Base-by-base conservation (phyloP, 208 protist species). In the Herpetomonas muscarum region DNA sequence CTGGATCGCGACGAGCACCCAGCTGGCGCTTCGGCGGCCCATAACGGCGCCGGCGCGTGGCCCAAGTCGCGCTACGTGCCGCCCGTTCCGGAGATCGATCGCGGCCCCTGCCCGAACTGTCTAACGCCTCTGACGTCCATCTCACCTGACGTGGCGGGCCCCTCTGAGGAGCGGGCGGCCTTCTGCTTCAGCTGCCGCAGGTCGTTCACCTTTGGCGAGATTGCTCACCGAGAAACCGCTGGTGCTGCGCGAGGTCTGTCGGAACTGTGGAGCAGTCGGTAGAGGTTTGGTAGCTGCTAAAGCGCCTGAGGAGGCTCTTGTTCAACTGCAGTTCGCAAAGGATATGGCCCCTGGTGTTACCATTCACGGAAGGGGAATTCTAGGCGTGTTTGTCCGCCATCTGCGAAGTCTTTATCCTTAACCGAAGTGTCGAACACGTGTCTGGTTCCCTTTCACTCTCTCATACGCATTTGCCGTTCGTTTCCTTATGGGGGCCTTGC, bases 121-220 rank as follows among this genome's bases (percentile, higher is more conserved):
- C 55, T 70, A 19, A 74, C 61, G 10, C 58, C 61, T 1, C 66
- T 87, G n/a, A 79, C 74, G 6, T 66, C 75, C 0, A 81, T 67
- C 49, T 74, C 53, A 39, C 28, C 30, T 3, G 46, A 64, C 1
- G 31, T 37, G 37, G 49, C 46, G 1, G 77, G 73, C 1, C 29
- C 65, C 3, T 47, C 56, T 3, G 56, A 61, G 10, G 67, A 76
- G 9, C 75, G 69, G 49, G 86, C 79, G 1, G 87, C 83, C 1
- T 94, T 91, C 61, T 94, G 87, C 53, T 87, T 90, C 55, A 80
- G 69, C 57, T 94, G 87, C 57, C 64, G 74, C 26, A 70, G 74
- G n/a, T 79, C 79, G 26, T 94, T 86, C 49, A 86, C 77, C 1
- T 84, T 87, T 75, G 74, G 61, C 6, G 87, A 94, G 15, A 61